Percentiles rank a stretch among this genome's conserved stretches.
Conservation (phyloP, 106 monocot species). For the Cymbidium sinense region DNA sequence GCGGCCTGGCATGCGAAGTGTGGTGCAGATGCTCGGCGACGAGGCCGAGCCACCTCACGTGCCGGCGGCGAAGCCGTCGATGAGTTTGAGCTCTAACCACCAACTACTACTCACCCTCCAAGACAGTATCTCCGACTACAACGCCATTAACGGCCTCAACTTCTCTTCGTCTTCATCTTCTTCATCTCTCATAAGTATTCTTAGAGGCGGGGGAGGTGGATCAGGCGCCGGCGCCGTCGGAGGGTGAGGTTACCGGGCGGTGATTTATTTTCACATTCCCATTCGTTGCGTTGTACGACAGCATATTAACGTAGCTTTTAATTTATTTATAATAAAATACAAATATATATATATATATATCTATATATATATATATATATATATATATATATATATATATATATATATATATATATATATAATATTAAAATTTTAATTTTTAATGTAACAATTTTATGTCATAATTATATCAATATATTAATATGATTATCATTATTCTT, state of each 20-base stretch:
- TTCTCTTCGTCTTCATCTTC: constrained; percentile 36
- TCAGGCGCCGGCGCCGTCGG: not conserved
- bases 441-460: no score
- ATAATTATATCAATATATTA: no score
- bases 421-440: no score
- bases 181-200: constrained; percentile 26
- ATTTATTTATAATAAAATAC: no score
- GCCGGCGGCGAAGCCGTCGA: constrained; percentile 57
- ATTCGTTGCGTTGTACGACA: not conserved
- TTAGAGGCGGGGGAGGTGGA: constrained; percentile 32
- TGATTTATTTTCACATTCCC: not conserved
- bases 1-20: constrained; percentile 72
- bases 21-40: constrained; percentile 81
- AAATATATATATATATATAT: no score
- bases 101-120: constrained; percentile 69
- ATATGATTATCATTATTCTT: no score
- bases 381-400: not conserved
- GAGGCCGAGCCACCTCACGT: constrained; percentile 73
- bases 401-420: no score
- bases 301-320: not conserved
- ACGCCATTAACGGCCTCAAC: constrained; percentile 37
- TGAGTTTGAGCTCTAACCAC: constrained; percentile 58
- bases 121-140: constrained; percentile 86
- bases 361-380: no score
- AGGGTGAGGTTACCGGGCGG: constrained; percentile 3